Conservation (phyloP, 176 grass and related monocot species). For the Rhipidocladum racemiflorum region DNA sequence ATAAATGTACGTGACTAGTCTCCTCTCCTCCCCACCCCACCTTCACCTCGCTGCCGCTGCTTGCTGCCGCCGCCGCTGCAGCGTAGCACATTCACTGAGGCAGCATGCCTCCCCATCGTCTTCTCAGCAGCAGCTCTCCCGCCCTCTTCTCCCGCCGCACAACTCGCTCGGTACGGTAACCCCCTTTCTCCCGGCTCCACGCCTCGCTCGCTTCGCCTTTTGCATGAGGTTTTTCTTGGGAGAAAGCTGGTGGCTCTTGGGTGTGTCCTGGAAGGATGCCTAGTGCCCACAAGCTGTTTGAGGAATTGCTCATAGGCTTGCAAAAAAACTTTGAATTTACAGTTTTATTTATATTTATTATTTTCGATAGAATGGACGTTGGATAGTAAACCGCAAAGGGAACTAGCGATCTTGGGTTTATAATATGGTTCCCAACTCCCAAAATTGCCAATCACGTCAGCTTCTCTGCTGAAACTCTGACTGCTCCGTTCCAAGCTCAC, state of each 20-base stretch:
- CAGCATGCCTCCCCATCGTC: not conserved
- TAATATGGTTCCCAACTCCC: too few species aligned
- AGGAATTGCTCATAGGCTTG: conserved; percentile 10
- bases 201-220: not conserved
- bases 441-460: not conserved
- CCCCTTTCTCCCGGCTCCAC: not conserved
- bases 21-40: too few species aligned
- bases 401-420: not conserved
- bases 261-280: not conserved
- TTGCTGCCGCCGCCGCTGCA: too few species aligned
- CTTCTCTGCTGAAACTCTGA: not conserved
- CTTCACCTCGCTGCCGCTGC: too few species aligned
- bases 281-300: conserved; percentile 1
- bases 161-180: not conserved
- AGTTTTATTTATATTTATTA: not conserved
- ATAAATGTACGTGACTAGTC: too few species aligned
- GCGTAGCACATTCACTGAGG: too few species aligned
- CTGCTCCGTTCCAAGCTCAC: not conserved
- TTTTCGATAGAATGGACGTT: not conserved
- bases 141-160: not conserved
- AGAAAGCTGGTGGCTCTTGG: not conserved
- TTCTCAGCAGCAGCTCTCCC: not conserved
- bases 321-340: not conserved
- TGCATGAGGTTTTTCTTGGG: not conserved
- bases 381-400: not conserved